Conservation (phyloP, 257 asterid species). For the Petunia axillaris region DNA sequence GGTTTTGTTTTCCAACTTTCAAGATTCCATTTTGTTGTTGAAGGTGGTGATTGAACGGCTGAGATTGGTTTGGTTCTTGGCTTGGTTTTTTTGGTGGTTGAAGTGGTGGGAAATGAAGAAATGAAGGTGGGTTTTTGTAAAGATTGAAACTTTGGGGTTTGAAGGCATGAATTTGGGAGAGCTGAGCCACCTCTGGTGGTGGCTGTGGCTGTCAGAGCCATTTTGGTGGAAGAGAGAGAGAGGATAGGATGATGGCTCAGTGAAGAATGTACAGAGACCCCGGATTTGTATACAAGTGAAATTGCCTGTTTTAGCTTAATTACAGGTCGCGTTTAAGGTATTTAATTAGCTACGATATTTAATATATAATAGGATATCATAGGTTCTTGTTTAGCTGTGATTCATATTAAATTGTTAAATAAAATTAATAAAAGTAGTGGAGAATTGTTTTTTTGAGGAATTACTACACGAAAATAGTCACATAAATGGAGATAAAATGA, state of each 20-base stretch:
- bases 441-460: too few relatives aligned
- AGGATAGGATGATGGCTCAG: not conserved
- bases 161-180: constrained; percentile 37
- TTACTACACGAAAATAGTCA: too few relatives aligned
- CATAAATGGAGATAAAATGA: too few relatives aligned
- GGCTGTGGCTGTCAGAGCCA: constrained; percentile 40
- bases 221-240: not conserved
- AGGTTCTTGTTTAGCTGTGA: too few relatives aligned
- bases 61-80: constrained; percentile 49
- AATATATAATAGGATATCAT: too few relatives aligned
- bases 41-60: constrained; percentile 50
- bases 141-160: constrained; percentile 25
- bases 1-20: constrained; percentile 76
- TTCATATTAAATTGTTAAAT: too few relatives aligned
- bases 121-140: constrained; percentile 34
- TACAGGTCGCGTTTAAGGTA: too few relatives aligned
- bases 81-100: constrained; percentile 19
- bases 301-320: too few relatives aligned
- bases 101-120: constrained; percentile 33
- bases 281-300: too few relatives aligned
- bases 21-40: constrained; percentile 52
- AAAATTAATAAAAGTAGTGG: too few relatives aligned
- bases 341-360: too few relatives aligned
- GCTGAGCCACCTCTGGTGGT: constrained; percentile 21
- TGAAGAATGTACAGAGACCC: too few relatives aligned